Evolutionary conservation across 441 rosid genomes (phyloP), one percentile per base, ranked within the genome.

Genomic region (Breynia disticha): DNA sequence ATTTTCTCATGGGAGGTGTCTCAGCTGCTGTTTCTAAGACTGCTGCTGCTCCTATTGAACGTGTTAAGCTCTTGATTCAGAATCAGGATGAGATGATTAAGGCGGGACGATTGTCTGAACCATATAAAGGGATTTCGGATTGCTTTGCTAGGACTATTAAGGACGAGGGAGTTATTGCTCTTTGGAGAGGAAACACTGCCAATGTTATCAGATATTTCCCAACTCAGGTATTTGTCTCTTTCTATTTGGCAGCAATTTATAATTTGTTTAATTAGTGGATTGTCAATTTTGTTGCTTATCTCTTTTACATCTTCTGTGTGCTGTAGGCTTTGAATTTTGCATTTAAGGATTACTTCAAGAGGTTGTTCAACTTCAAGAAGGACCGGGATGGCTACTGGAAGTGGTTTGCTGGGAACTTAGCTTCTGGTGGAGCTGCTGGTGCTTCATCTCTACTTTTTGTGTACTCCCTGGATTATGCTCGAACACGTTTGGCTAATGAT

Each of bases 381-480:
- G 96, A 90, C 55, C 77, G 57, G 67, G 93, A 87, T 72, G 96
- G 96, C 52, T 90, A 90, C 59, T 87, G 96, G 95, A 87, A 83
- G 60, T 90, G 96, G 96, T 90, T 90, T 79, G 93, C 90, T 15
- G 98, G 98, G 50, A 90, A 90, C 68, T 70, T 90, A 74, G 96
- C 96, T 16, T 87, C 98, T 41, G 98, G 98, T 61, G 98, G 93
- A 52, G 90, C 87, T 65, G 98, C 98, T 56, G 98, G 98, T 77
- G 98, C 96, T 48, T 77, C 96, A 54, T 90, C 98, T 48, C 88
- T 81, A 52, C 74, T 87, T 5, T 90, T 90, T 64, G 96, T 90
- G 2, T 90, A 90, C 71, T 83, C 96, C 16, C 67, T 90, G 70
- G 96, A 90, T 62, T 90, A 73, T 51, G 95, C 89, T 22, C 82